phyloP scores from a whole-genome alignment of 148 eudicot species.

The Chenopodium berlandieri region DNA sequence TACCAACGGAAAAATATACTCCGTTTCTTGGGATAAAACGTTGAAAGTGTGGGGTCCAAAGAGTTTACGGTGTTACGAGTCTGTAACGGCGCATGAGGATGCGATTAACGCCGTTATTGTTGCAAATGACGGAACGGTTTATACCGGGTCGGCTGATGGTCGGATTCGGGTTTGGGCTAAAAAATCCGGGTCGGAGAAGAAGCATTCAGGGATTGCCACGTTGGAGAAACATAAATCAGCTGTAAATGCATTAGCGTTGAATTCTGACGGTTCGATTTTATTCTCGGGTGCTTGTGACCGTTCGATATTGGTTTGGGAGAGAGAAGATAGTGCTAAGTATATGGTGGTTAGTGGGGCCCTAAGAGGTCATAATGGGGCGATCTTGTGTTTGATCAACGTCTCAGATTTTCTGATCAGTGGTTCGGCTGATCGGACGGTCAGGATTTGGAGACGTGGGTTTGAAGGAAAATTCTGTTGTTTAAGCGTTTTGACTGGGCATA shows the following conservation, averaged over 20 bases:
- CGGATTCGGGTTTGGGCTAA: conserved; percentile 51
- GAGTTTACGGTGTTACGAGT: conserved; percentile 42
- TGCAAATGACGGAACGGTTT: conserved; percentile 45
- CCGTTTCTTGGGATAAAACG: conserved; percentile 79
- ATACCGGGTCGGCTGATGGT: conserved; percentile 67
- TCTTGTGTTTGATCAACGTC: conserved; percentile 53
- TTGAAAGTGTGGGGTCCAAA: conserved; percentile 51
- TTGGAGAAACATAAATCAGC: conserved; percentile 69
- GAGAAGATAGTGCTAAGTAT: conserved; percentile 45
- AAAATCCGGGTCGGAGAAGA: background rate
- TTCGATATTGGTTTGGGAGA: conserved; percentile 75
- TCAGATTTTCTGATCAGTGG: conserved; percentile 63
- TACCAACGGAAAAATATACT: conserved; percentile 28
- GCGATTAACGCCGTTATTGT: conserved; percentile 62
- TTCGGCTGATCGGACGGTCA: conserved; percentile 76
- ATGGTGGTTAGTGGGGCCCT: conserved; percentile 64
- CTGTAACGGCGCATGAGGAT: conserved; percentile 60
- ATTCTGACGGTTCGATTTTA: conserved; percentile 41
- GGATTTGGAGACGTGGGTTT: conserved; percentile 56
- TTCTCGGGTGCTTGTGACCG: conserved; percentile 82
- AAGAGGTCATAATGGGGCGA: conserved; percentile 66
- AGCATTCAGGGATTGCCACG: conserved; percentile 35
- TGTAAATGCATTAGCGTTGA: conserved; percentile 62
- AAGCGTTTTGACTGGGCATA: conserved; percentile 48
- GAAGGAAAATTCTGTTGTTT: conserved; percentile 53